Conservation (phyloP, 345 rosid species). For the Eutrema japonicum region DNA sequence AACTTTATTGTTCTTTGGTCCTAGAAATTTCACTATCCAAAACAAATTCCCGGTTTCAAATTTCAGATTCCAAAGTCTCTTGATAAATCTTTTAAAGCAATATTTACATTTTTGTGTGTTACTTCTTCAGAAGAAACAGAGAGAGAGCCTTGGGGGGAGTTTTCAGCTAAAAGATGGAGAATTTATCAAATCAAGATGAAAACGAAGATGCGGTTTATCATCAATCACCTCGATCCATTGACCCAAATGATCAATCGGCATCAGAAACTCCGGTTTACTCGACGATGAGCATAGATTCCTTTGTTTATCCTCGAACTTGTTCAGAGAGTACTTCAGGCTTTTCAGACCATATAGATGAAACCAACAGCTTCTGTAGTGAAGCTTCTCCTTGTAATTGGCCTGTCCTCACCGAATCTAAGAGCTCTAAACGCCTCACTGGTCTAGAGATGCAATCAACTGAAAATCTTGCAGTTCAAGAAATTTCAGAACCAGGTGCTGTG, state of each 20-base stretch:
- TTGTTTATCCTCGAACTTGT: constrained; percentile 59
- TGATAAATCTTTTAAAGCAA: constrained; percentile 27
- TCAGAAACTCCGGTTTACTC: constrained; percentile 66
- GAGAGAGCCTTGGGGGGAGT: not conserved
- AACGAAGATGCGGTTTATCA: constrained; percentile 56
- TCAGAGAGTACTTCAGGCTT: constrained; percentile 77
- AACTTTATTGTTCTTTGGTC: constrained; percentile 32
- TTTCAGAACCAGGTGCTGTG: constrained; percentile 59
- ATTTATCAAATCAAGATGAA: constrained; percentile 51
- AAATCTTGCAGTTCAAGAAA: constrained; percentile 55
- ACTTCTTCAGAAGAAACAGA: constrained; percentile 30
- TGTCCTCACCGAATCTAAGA: constrained; percentile 47
- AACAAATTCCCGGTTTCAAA: constrained; percentile 27
- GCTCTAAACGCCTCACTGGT: constrained; percentile 42
- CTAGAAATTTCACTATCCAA: constrained; percentile 38
- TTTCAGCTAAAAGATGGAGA: constrained; percentile 50
- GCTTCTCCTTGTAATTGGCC: constrained; percentile 74
- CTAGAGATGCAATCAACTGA: constrained; percentile 47
- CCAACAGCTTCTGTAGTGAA: constrained; percentile 62
- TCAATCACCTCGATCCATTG: constrained; percentile 59
- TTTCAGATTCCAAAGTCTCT: constrained; percentile 38
- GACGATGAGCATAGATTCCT: constrained; percentile 66
- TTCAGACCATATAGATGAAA: constrained; percentile 71
- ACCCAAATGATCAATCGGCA: constrained; percentile 58
- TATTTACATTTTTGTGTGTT: not conserved